phyloP scores from a whole-genome alignment of 2,329 filamentous ascomycete genomes.

The Huntiella savannae region DNA sequence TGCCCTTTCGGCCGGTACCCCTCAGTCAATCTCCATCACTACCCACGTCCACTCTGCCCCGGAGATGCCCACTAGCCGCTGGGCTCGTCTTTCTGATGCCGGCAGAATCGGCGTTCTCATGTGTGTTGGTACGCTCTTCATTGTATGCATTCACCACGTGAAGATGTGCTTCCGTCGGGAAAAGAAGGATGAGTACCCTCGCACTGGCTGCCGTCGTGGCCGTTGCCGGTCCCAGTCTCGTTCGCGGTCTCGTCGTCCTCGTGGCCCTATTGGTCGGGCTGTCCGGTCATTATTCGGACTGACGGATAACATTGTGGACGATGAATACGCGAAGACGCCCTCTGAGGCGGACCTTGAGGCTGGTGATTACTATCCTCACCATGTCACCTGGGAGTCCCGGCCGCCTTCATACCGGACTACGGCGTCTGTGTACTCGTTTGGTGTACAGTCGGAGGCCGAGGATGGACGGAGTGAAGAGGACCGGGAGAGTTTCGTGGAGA shows the following conservation, averaged over 20 bases:
- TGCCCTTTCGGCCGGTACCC: background rate
- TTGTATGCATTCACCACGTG: background rate
- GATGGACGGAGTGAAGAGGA: no score
- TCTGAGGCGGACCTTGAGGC: background rate
- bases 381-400: background rate
- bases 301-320: background rate
- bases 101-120: no score
- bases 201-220: no score
- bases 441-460: background rate
- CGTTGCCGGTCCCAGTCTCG: background rate
- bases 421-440: background rate
- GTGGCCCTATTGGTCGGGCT: background rate
- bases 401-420: slow-evolving; percentile 9
- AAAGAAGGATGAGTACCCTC: no score
- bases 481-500: no score
- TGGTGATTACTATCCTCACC: no score
- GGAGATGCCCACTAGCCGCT: no score
- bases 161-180: no score
- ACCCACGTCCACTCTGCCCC: no score
- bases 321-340: background rate
- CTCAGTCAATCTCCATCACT: no score
- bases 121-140: background rate
- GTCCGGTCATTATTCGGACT: background rate
- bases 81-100: no score
- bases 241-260: background rate